Evolutionary conservation across 768 basidiomycete genomes (phyloP).

Genomic region (Mycena vitilis): DNA sequence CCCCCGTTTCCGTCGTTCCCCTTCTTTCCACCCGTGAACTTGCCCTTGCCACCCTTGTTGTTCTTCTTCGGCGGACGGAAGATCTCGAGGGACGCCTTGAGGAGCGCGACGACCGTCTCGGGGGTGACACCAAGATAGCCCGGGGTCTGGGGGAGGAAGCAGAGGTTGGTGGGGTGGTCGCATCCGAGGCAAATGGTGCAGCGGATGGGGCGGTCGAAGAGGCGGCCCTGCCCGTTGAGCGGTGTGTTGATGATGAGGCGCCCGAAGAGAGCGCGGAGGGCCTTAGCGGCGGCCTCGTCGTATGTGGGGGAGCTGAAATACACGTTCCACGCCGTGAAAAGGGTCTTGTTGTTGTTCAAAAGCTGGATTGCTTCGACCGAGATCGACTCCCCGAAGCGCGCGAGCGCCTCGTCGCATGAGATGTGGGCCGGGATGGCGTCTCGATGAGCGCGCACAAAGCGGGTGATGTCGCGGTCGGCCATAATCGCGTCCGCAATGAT

Average conservation of each 20-base stretch:
- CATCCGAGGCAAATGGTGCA: slow-evolving; percentile 12
- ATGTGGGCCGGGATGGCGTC: not conserved
- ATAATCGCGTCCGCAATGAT: not conserved
- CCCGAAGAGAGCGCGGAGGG: not conserved
- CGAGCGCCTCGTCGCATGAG: not conserved
- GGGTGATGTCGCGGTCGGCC: not conserved
- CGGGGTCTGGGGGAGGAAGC: slow-evolving; percentile 2
- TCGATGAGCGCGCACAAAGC: slow-evolving; percentile 2
- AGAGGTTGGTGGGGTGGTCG: slow-evolving; percentile 22
- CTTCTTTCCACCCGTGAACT: too few species aligned
- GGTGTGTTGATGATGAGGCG: slow-evolving; percentile 2
- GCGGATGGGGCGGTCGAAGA: not conserved
- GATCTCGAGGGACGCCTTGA: not conserved
- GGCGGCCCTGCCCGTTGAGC: not conserved
- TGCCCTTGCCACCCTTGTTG: too few species aligned
- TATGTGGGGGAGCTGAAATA: not conserved
- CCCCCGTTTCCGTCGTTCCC: too few species aligned
- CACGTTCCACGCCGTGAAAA: slow-evolving; percentile 13
- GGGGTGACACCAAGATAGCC: slow-evolving; percentile 19
- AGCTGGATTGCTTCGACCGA: not conserved
- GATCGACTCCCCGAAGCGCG: not conserved
- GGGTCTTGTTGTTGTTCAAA: not conserved
- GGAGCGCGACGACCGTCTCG: not conserved
- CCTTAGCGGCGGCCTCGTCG: not conserved
- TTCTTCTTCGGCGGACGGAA: not conserved